Evolutionary conservation across 2,329 filamentous ascomycete species (phyloP).

Genomic region (Aspergillus sp.): DNA sequence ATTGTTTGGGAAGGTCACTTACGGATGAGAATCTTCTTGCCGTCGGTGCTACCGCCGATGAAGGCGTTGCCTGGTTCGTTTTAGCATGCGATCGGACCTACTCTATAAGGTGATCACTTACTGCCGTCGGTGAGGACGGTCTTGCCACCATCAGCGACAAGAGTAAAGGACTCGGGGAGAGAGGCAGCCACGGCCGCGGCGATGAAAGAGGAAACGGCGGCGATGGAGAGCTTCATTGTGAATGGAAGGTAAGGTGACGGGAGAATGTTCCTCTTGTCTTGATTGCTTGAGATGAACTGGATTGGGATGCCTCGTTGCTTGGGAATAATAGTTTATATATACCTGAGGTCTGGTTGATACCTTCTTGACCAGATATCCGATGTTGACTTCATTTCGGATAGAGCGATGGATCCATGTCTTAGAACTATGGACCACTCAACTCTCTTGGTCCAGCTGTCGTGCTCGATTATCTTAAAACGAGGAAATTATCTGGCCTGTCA

Average conservation of each 20-base stretch:
- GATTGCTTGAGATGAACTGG: not conserved
- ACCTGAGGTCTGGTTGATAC: not conserved
- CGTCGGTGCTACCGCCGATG: conserved; percentile 9
- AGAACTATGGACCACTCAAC: not conserved
- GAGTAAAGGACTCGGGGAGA: conserved; percentile 7
- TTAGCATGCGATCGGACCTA: not conserved
- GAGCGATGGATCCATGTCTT: not conserved
- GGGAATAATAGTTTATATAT: not conserved
- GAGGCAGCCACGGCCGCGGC: conserved; percentile 3
- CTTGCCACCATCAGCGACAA: conserved; percentile 7
- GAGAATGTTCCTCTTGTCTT: not conserved
- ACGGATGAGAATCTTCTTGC: conserved; percentile 19
- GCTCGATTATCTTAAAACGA: too few relatives aligned
- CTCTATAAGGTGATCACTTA: conserved; percentile 6
- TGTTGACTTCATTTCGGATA: not conserved
- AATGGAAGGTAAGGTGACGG: not conserved
- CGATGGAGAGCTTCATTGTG: conserved; percentile 9
- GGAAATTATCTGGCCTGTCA: too few relatives aligned
- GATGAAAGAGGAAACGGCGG: conserved; percentile 5
- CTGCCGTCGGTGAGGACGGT: conserved; percentile 17
- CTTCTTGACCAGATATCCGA: not conserved
- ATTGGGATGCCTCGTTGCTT: not conserved
- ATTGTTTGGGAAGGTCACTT: not conserved
- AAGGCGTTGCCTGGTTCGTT: not conserved
- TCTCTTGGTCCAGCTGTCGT: too few relatives aligned